Evolutionary conservation across 1,284 basidiomycete genomes (phyloP), one percentile per base, ranked within the genome.

Genomic region (Ceratobasidium sp.): DNA sequence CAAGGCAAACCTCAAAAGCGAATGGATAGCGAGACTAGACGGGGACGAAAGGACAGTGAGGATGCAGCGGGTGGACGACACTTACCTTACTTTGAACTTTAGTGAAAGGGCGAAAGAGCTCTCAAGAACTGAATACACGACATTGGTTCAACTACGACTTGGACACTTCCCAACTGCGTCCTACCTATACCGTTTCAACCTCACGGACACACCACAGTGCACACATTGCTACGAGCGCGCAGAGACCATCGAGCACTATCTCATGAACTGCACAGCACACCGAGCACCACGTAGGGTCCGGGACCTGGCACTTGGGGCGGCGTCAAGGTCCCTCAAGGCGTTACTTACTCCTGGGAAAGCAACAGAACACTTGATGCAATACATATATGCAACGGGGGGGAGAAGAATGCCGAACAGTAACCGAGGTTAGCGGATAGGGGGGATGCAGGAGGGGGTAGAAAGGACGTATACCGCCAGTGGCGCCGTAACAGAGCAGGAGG

Each of bases 331-430:
- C 18, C 32, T 43, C 26, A 3, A 9, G 16, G 59, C 43, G 43
- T 44, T 62, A 18, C 23, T 62, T 41, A 41, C n/a, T 5, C 59
- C 59, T 14, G 55, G 55, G n/a, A 13, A 28, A 35, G 32, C 55
- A 11, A 57, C 55, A 38, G 2, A 14, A 38, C 55, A 57, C 32
- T 9, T 57, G 3, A 57, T 57, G 7, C 32, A 21, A 57, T 57
- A 6, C 16, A n/a, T n/a, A n/a, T n/a, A n/a, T n/a, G n/a, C n/a
- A n/a, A n/a, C n/a, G n/a, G n/a, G n/a, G n/a, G n/a, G n/a, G n/a
- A n/a, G n/a, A n/a, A n/a, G n/a, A n/a, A n/a, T n/a, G n/a, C n/a
- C n/a, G n/a, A n/a, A n/a, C n/a, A n/a, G n/a, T n/a, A n/a, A n/a
- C n/a, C n/a, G n/a, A n/a, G n/a, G n/a, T n/a, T n/a, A n/a, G n/a